Percentiles rank a stretch among this genome's conserved stretches.
phyloP scores from a whole-genome alignment of 2,329 filamentous ascomycete genomes.

The Penicillium corylophilum region DNA sequence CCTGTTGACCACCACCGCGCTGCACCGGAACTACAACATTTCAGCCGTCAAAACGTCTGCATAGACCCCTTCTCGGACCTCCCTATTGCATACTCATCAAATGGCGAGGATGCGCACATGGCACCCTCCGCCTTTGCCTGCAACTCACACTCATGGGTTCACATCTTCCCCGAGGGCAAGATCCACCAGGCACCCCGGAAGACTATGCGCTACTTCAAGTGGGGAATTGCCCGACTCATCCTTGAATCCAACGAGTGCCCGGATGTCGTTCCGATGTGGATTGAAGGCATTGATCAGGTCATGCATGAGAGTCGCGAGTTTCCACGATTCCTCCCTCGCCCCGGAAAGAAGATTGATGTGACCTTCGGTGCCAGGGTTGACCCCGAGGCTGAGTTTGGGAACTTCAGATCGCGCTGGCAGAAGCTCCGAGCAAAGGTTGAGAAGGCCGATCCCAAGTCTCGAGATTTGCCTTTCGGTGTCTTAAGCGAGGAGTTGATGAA shows the following conservation, averaged over 20 bases:
- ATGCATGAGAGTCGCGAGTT: slow-evolving; percentile 82
- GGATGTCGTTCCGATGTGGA: slow-evolving; percentile 89
- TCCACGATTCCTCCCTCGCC: slow-evolving; percentile 76
- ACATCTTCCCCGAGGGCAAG: slow-evolving; percentile 93
- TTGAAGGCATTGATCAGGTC: slow-evolving; percentile 81
- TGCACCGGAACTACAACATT: slow-evolving; percentile 33
- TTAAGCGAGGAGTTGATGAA: slow-evolving; percentile 65
- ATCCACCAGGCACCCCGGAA: slow-evolving; percentile 81
- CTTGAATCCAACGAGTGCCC: slow-evolving; percentile 85
- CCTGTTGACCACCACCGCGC: slow-evolving; percentile 47
- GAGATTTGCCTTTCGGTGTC: slow-evolving; percentile 51
- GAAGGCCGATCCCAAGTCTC: slow-evolving; percentile 40
- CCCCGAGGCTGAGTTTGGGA: slow-evolving; percentile 71
- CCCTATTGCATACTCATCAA: slow-evolving; percentile 41
- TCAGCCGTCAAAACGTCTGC: slow-evolving; percentile 43
- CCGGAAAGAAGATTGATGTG: slow-evolving; percentile 61
- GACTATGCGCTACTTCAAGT: slow-evolving; percentile 95
- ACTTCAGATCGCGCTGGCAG: slow-evolving; percentile 72
- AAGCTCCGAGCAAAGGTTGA: slow-evolving; percentile 59
- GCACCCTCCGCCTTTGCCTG: slow-evolving; percentile 70
- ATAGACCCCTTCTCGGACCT: slow-evolving; percentile 50
- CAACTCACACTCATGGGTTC: slow-evolving; percentile 79
- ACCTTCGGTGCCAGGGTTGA: slow-evolving; percentile 69
- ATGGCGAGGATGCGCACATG: slow-evolving; percentile 52
- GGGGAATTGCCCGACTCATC: slow-evolving; percentile 88